Base-by-base conservation (phyloP, 345 rosid species). In the Melaleuca alternifolia region DNA sequence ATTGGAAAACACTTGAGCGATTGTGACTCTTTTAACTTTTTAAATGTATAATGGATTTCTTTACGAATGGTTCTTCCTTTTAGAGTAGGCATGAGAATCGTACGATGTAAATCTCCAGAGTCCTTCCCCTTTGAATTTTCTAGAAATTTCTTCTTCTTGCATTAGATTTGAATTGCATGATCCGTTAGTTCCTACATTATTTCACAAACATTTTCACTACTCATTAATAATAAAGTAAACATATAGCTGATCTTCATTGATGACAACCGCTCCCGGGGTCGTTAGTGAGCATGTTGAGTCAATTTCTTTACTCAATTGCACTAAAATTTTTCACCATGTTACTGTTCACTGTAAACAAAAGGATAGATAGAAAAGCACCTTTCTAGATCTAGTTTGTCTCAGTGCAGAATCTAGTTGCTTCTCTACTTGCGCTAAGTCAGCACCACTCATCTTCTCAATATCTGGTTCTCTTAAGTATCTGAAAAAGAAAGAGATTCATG, bases 351-450 rank as follows among this genome's bases (percentile, higher is more conserved):
- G 11, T 71, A 71, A 71, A 37, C 81, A 88, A 28, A 62, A 48
- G 57, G 57, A 84, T 79, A 54, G 54, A 83, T 89, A 41, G 41
- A 57, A 50, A 21, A 12, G 37, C 61, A 91, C 93, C 94, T 93
- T 90, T 85, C 88, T 88, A 53, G 90, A 90, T 89, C 87, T 93
- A 57, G 54, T 87, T 54, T 76, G 48, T 24, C 82, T 54, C 50
- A 91, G 87, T 51, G 89, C 88, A n/a, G 24, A 30, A 28, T 75
- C 84, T 54, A 92, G 88, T 82, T 91, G 87, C 20, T 87, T 85
- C 86, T 91, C 94, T 50, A 89, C 84, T 46, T 92, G 82, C 48
- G 71, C 61, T 56, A 91, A 88, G 52, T 88, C 92, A 81, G 77
- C 37, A 61, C 83, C 37, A 37, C 84, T 88, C 54, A 87, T 37